Conservation (phyloP, 1,284 basidiomycete genomes). For the Rhodotorula sp. region DNA sequence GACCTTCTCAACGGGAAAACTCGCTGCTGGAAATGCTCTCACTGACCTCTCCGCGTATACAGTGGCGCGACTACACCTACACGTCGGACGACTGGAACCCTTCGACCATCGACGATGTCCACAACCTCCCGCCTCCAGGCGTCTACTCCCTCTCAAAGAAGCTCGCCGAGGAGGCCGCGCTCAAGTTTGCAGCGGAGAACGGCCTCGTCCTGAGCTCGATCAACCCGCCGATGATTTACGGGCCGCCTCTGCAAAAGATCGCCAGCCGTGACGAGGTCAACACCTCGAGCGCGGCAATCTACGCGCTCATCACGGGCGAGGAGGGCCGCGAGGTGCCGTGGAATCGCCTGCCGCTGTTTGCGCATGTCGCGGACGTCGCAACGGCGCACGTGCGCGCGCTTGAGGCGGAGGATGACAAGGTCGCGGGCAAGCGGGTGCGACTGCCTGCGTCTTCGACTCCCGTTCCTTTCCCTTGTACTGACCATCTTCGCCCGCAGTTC, state of each 20-base stretch:
- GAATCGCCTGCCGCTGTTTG: conserved; percentile 51
- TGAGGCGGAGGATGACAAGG: conserved; percentile 40
- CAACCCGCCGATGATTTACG: conserved; percentile 46
- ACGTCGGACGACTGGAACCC: conserved; percentile 50
- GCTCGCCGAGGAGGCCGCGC: conserved; percentile 49
- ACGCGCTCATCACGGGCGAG: conserved; percentile 42
- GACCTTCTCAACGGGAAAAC: background rate
- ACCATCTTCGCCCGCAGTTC: background rate
- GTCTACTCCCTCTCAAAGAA: conserved; percentile 49
- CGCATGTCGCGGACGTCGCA: conserved; percentile 46
- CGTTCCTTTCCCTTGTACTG: too few relatives aligned
- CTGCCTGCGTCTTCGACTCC: background rate
- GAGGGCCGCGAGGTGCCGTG: conserved; percentile 43
- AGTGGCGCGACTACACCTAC: conserved; percentile 44
- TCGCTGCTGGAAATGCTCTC: background rate
- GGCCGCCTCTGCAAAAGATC: conserved; percentile 35
- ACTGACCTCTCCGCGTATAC: background rate
- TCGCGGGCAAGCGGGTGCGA: conserved; percentile 27
- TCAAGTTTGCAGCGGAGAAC: conserved; percentile 43
- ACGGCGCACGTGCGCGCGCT: conserved; percentile 48
- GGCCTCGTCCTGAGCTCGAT: conserved; percentile 32
- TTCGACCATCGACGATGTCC: conserved; percentile 44
- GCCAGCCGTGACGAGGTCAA: conserved; percentile 32
- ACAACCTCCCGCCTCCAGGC: conserved; percentile 40
- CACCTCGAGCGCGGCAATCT: conserved; percentile 40